Evolutionary conservation across 805 yeast genomes (phyloP).

Genomic region (Saccharomyces eubayanus): DNA sequence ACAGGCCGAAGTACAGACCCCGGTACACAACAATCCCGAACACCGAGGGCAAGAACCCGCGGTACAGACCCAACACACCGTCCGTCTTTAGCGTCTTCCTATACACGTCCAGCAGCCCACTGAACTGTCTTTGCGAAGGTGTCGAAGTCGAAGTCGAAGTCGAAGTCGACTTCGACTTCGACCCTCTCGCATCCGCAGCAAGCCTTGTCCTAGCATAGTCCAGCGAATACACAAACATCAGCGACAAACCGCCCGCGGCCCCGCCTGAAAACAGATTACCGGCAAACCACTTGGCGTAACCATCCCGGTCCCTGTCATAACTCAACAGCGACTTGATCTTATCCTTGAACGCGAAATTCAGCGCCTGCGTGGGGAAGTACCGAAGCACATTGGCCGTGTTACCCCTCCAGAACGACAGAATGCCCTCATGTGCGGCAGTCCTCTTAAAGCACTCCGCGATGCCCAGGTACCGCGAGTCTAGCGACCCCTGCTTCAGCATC

Average conservation of each 20-base stretch:
- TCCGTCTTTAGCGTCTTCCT: slow-evolving; percentile 90
- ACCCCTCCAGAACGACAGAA: slow-evolving; percentile 96
- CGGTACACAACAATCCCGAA: slow-evolving; percentile 97
- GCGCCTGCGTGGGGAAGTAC: slow-evolving; percentile 99
- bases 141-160: slow-evolving; percentile 23
- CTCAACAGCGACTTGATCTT: slow-evolving; percentile 92
- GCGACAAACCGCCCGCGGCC: slow-evolving; percentile 76
- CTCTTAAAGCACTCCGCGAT: slow-evolving; percentile 88
- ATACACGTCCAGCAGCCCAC: slow-evolving; percentile 94
- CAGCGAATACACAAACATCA: slow-evolving; percentile 48
- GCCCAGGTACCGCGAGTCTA: slow-evolving; percentile 79
- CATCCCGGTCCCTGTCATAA: slow-evolving; percentile 83
- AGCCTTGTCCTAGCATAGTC: slow-evolving; percentile 98
- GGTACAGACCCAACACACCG: slow-evolving; percentile 97
- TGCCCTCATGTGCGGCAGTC: slow-evolving; percentile 91
- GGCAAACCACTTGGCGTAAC: slow-evolving; percentile 88
- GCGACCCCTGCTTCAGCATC: slow-evolving; percentile 96
- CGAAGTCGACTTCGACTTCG: slow-evolving; percentile 33
- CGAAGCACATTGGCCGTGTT: slow-evolving; percentile 98
- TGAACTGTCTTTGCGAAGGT: slow-evolving; percentile 96
- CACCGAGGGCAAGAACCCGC: slow-evolving; percentile 98
- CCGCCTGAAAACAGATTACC: slow-evolving; percentile 99
- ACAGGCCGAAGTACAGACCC: slow-evolving; percentile 97
- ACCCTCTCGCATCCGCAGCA: slow-evolving; percentile 93
- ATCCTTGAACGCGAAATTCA: slow-evolving; percentile 97